Evolutionary conservation across 2,329 filamentous ascomycete species (phyloP).

Genomic region (Pseudogymnoascus verrucosus): DNA sequence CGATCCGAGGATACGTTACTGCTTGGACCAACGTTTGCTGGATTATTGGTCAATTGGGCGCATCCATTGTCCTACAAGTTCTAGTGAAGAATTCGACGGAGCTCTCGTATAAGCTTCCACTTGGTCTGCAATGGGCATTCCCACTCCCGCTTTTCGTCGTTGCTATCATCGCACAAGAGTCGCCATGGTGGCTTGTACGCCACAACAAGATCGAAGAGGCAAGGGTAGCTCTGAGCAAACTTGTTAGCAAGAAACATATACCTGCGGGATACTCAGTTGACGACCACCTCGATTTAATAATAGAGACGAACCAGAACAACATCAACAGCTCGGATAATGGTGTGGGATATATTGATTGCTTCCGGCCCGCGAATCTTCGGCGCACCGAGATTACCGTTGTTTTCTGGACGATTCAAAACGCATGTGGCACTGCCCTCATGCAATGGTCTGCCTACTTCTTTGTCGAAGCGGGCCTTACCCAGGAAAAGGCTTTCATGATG

Average conservation of each 20-base stretch:
- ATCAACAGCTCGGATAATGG: constrained; percentile 39
- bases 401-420: constrained; percentile 54
- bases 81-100: constrained; percentile 33
- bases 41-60: constrained; percentile 26
- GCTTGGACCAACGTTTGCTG: constrained; percentile 10
- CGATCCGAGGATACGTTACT: constrained; percentile 7
- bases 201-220: constrained; percentile 36
- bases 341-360: constrained; percentile 46
- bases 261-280: constrained; percentile 22
- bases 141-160: constrained; percentile 37
- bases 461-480: constrained; percentile 42
- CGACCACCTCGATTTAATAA: constrained; percentile 39
- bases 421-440: constrained; percentile 54
- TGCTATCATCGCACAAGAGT: constrained; percentile 39
- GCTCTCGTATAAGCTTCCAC: constrained; percentile 40
- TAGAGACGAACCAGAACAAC: constrained; percentile 48
- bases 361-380: constrained; percentile 39
- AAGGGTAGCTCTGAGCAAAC: constrained; percentile 34
- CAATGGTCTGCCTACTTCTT: constrained; percentile 57
- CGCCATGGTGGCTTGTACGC: constrained; percentile 42
- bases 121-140: constrained; percentile 41
- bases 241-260: constrained; percentile 19
- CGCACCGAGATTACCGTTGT: constrained; percentile 47
- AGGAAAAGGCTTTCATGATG: constrained; percentile 42
- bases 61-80: constrained; percentile 37